Conservation (phyloP, 2,329 filamentous ascomycete species). For the Cytospora chrysosperma region DNA sequence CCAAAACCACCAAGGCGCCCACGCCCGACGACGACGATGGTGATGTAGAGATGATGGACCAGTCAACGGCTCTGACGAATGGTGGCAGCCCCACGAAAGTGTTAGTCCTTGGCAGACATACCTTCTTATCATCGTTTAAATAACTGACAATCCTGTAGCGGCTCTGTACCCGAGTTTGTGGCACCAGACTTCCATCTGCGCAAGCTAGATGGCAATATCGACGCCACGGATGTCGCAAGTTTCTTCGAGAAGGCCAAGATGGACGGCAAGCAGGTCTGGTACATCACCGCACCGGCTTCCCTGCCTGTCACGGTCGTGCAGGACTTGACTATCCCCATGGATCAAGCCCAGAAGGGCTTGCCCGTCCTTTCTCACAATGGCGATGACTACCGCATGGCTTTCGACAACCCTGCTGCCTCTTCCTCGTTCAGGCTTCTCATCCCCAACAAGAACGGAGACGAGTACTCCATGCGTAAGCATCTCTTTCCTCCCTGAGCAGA, state of each 20-base stretch:
- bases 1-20: background rate
- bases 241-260: constrained; percentile 59
- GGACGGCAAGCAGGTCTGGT: constrained; percentile 75
- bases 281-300: constrained; percentile 71
- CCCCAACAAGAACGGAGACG: constrained; percentile 52
- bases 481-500: constrained; percentile 13
- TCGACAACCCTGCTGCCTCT: constrained; percentile 51
- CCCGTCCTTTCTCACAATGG: constrained; percentile 62
- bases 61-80: constrained; percentile 37
- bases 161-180: constrained; percentile 46
- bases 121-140: background rate
- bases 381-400: constrained; percentile 59
- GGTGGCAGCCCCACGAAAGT: constrained; percentile 17
- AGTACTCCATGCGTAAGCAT: constrained; percentile 1
- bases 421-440: constrained; percentile 60
- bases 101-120: constrained; percentile 6
- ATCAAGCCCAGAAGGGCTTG: constrained; percentile 51
- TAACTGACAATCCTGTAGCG: constrained; percentile 15
- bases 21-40: constrained; percentile 14
- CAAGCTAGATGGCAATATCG: constrained; percentile 45
- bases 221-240: constrained; percentile 46
- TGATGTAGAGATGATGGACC: constrained; percentile 32
- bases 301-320: constrained; percentile 67
- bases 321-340: constrained; percentile 60
- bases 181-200: constrained; percentile 55